Evolutionary conservation across 2,329 filamentous ascomycete genomes (phyloP).

Genomic region (Thermothelomyces thermophilus): DNA sequence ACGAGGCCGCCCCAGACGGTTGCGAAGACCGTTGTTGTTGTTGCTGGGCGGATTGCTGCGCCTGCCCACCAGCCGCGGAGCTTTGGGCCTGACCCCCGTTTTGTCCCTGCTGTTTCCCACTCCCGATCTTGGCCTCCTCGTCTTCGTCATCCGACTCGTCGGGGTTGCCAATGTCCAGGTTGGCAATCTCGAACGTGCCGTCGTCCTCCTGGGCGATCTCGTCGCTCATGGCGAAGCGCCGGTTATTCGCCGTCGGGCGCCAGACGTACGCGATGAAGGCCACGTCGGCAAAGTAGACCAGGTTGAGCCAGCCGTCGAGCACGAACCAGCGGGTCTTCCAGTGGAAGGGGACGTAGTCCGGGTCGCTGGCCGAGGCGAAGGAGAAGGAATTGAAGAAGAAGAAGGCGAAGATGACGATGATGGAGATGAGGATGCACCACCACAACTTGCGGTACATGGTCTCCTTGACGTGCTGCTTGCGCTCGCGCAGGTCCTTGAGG

Average conservation of each 20-base stretch:
- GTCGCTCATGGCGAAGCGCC: constrained; percentile 97
- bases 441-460: constrained; percentile 97
- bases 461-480: constrained; percentile 90
- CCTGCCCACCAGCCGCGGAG: neutral
- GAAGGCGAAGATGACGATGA: constrained; percentile 93
- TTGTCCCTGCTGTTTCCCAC: constrained; percentile 12
- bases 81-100: neutral
- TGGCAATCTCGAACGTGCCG: constrained; percentile 87
- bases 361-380: constrained; percentile 77
- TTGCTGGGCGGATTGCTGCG: constrained; percentile 1
- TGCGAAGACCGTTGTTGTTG: constrained; percentile 22
- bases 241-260: constrained; percentile 93
- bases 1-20: neutral
- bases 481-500: constrained; percentile 90
- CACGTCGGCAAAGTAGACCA: constrained; percentile 93
- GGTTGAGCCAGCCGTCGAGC: constrained; percentile 91
- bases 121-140: constrained; percentile 48
- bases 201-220: constrained; percentile 98
- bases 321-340: constrained; percentile 99
- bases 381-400: constrained; percentile 98
- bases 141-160: constrained; percentile 53
- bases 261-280: constrained; percentile 91
- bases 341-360: constrained; percentile 89
- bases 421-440: constrained; percentile 92
- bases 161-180: constrained; percentile 79